Evolutionary conservation across 202 grass and related monocot genomes (phyloP).

Genomic region (Carex sylvatica): DNA sequence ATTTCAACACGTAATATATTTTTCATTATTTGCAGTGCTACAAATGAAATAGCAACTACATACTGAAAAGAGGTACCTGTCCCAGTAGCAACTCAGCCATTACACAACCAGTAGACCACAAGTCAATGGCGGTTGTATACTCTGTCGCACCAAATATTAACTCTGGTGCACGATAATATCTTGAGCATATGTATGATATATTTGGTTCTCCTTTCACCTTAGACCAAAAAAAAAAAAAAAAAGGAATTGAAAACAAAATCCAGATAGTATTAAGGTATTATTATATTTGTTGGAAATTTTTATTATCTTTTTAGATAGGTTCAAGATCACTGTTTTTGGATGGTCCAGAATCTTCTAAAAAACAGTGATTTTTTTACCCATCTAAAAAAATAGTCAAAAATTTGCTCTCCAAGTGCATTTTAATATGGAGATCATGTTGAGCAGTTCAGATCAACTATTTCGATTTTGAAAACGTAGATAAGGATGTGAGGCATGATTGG

Average conservation of each 20-base stretch:
- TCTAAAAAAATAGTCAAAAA: too few relatives aligned
- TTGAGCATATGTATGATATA: slow-evolving; percentile 99
- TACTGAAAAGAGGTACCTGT: slow-evolving; percentile 49
- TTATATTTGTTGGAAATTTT: too few relatives aligned
- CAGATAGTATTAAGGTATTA: background rate
- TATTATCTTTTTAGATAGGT: too few relatives aligned
- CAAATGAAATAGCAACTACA: background rate
- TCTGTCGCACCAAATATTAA: slow-evolving; percentile 96
- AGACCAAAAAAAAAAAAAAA: background rate
- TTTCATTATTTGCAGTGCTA: background rate
- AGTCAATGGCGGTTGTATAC: slow-evolving; percentile 92
- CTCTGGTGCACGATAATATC: slow-evolving; percentile 96
- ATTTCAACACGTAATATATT: background rate
- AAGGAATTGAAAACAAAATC: background rate
- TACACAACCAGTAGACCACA: slow-evolving; percentile 98
- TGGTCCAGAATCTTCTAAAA: too few relatives aligned
- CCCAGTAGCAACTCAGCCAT: slow-evolving; percentile 91
- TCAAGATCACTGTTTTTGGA: too few relatives aligned
- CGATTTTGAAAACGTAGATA: too few relatives aligned
- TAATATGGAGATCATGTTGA: too few relatives aligned
- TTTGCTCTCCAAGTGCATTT: too few relatives aligned
- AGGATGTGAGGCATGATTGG: too few relatives aligned
- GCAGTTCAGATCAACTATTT: too few relatives aligned
- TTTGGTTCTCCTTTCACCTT: slow-evolving; percentile 95
- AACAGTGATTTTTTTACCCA: too few relatives aligned